These are phyloP conservation scores for Carex sylvatica DNA, from an alignment of 202 grass and related monocot genomes.

Conservation along the genomic window DNA sequence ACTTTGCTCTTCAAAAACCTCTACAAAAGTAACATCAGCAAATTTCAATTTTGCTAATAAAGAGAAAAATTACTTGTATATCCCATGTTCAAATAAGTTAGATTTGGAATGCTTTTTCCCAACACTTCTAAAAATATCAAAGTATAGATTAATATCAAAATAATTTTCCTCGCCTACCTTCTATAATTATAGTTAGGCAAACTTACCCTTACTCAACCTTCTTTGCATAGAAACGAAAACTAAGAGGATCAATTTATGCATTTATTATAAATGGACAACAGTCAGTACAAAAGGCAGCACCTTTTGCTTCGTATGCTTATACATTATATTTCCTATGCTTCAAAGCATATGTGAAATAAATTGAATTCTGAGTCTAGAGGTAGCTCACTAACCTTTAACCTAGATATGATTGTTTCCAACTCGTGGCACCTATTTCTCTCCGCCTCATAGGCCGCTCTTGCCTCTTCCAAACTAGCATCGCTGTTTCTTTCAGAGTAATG, in stretches of 20 bases:
- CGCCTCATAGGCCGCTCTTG: slow-evolving; percentile 56
- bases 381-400: slow-evolving; percentile 62
- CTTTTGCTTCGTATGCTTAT: not conserved
- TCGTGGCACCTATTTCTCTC: slow-evolving; percentile 71
- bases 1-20: not conserved
- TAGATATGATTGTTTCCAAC: slow-evolving; percentile 65
- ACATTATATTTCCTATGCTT: not conserved
- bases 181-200: not conserved
- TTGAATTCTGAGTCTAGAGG: not conserved
- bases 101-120: not conserved
- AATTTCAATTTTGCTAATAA: not conserved
- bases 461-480: slow-evolving; percentile 59
- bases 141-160: not conserved
- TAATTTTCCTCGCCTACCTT: not conserved
- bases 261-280: not conserved
- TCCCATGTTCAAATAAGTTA: not conserved
- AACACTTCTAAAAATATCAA: not conserved
- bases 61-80: slow-evolving; percentile 1
- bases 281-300: not conserved
- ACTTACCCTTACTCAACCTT: not conserved
- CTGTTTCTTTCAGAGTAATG: slow-evolving; percentile 47
- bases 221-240: not conserved
- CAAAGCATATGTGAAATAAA: not conserved
- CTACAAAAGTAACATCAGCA: not conserved
- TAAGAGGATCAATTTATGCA: not conserved